phyloP scores from a whole-genome alignment of 768 basidiomycete genomes.

The Terana coerulea region DNA sequence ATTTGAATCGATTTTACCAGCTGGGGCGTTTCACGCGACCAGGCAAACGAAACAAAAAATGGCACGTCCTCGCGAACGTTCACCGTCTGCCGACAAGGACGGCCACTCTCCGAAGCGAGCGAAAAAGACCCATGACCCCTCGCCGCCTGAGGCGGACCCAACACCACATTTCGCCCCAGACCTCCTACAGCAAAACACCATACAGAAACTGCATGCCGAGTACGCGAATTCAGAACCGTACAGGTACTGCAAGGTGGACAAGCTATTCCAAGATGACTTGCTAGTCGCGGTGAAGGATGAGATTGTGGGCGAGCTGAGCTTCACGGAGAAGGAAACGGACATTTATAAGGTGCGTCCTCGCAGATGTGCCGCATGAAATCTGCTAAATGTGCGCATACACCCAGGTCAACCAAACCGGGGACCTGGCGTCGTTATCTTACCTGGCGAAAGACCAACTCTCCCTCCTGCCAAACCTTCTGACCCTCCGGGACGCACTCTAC shows the following conservation, averaged over 20 bases:
- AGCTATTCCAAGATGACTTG: constrained; percentile 81
- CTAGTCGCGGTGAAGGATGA: constrained; percentile 81
- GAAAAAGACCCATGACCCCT: no score
- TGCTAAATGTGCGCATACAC: not conserved
- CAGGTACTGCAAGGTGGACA: constrained; percentile 77
- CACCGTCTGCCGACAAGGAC: no score
- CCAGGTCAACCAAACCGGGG: constrained; percentile 95
- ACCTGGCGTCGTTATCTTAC: constrained; percentile 89
- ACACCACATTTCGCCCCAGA: constrained; percentile 43
- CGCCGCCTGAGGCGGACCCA: constrained; percentile 21
- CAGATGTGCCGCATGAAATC: not conserved
- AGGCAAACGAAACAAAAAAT: no score
- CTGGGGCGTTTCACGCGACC: no score
- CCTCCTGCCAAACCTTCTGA: constrained; percentile 74
- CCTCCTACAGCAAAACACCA: constrained; percentile 54
- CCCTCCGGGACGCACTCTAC: constrained; percentile 89
- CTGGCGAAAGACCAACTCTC: constrained; percentile 74
- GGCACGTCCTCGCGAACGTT: no score
- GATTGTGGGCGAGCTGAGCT: constrained; percentile 71
- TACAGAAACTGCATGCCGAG: constrained; percentile 47
- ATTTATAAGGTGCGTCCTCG: constrained; percentile 86
- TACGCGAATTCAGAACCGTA: constrained; percentile 68
- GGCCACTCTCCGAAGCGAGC: no score
- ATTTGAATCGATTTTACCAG: no score
- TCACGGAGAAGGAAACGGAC: constrained; percentile 94